Conservation (phyloP, 345 rosid genomes). For the Stellera chamaejasme region DNA sequence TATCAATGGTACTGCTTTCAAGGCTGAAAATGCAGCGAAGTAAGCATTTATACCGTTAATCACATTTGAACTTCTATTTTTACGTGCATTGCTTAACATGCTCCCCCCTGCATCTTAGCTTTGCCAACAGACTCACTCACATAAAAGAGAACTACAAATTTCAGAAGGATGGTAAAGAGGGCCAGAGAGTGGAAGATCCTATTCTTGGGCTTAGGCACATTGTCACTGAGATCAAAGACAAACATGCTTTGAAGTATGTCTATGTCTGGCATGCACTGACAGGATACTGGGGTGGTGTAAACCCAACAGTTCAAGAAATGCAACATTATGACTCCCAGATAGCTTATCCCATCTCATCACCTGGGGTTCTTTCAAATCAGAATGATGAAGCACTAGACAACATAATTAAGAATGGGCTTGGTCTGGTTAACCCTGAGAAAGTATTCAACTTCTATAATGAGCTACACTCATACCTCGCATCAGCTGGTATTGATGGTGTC, state of each 20-base stretch:
- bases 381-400: slow-evolving; percentile 38
- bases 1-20: slow-evolving; percentile 25
- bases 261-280: slow-evolving; percentile 68
- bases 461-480: slow-evolving; percentile 67
- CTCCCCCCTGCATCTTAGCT: slow-evolving; percentile 27
- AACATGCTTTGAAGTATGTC: slow-evolving; percentile 46
- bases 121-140: slow-evolving; percentile 48
- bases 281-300: slow-evolving; percentile 71
- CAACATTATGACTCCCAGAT: slow-evolving; percentile 50
- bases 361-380: slow-evolving; percentile 55
- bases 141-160: slow-evolving; percentile 63
- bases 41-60: slow-evolving; percentile 13
- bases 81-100: not conserved
- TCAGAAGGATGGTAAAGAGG: slow-evolving; percentile 53
- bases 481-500: slow-evolving; percentile 66
- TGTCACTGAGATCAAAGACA: slow-evolving; percentile 45
- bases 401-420: slow-evolving; percentile 51
- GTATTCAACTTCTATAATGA: slow-evolving; percentile 59
- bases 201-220: slow-evolving; percentile 48
- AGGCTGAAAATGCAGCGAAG: slow-evolving; percentile 63
- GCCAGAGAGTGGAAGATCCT: slow-evolving; percentile 48
- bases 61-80: not conserved
- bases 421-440: slow-evolving; percentile 69
- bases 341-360: slow-evolving; percentile 43
- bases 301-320: slow-evolving; percentile 38